These are phyloP conservation scores for Alternaria arborescens DNA, from an alignment of 2,329 filamentous ascomycete genomes.

Conservation along the genomic window DNA sequence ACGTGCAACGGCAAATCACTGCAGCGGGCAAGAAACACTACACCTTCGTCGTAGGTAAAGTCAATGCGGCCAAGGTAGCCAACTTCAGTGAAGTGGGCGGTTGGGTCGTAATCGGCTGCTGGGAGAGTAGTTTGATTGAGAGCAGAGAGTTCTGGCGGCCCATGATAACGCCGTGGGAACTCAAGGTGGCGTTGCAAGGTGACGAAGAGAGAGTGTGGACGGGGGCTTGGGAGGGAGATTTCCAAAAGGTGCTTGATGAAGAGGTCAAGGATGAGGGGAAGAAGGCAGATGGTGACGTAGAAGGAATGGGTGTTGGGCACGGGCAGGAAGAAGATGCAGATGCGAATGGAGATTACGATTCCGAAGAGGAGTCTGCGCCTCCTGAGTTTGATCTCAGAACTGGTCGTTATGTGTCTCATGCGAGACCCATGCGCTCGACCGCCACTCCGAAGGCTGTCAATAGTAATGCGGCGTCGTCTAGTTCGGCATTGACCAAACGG, in stretches of 20 bases:
- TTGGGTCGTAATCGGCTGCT: constrained; percentile 97
- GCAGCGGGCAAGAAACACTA: constrained; percentile 92
- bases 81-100: constrained; percentile 96
- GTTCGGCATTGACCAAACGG: constrained; percentile 69
- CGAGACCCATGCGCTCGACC: constrained; percentile 69
- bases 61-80: constrained; percentile 94
- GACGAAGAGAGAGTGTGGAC: constrained; percentile 85
- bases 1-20: constrained; percentile 76
- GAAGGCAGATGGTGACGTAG: constrained; percentile 46
- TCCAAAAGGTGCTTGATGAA: constrained; percentile 70
- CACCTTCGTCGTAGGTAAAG: constrained; percentile 93
- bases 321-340: constrained; percentile 34
- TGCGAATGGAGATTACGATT: constrained; percentile 46
- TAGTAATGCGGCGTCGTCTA: constrained; percentile 12
- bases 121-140: constrained; percentile 94
- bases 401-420: constrained; percentile 80
- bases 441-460: constrained; percentile 18
- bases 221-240: constrained; percentile 87
- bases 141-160: constrained; percentile 88
- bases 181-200: constrained; percentile 77
- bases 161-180: constrained; percentile 93
- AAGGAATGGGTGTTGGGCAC: constrained; percentile 67
- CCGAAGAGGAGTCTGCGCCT: constrained; percentile 72
- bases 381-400: constrained; percentile 94
- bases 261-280: constrained; percentile 19